Evolutionary conservation across 768 basidiomycete genomes (phyloP), one percentile per base, ranked within the genome.

Genomic region (Xanthoconium purpureum): DNA sequence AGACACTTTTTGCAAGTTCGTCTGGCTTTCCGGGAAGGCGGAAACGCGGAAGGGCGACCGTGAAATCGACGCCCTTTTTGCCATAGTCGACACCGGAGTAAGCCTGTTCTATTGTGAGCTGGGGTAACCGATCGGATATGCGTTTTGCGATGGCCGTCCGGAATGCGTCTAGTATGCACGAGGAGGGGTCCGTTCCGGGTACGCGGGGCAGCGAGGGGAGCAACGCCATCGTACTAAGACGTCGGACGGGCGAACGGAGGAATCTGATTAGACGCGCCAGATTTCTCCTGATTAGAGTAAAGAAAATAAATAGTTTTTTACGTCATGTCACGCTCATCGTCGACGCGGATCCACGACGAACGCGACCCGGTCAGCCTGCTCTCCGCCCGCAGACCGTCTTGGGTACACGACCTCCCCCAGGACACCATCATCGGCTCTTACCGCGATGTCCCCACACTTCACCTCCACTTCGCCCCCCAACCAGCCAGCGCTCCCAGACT

Each of bases 41-140:
- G 75, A 95, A 98, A 59, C 95, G 83, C n/a, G 94, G 91, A 47
- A 98, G 72, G 1, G 96, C 94, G 18, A 98, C 83, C 0, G 89
- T 89, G 63, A 97, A 94, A 74, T 98, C 96, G 43, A 81, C 86
- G n/a, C 90, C 92, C 73, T 95, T 95, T 74, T 95, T 93, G 36
- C 91, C 92, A 60, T 88, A 90, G 69, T 94, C 89, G 1, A 97
- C 88, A 20, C 91, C 94, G 24, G 80, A 70, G 72, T 91, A 97
- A 0, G 86, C 92, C 65, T 91, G 84, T 39, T 90, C 89, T 29
- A 92, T 57, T 0, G 87, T 78, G 50, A 96, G 73, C 3, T 73
- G 72, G 30, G 85, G 84, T 8, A 92, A 73, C 0, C 83, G 80
- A 49, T 88, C 84, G 9, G 84, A 81, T 30, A 92, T 67, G 57